These are phyloP conservation scores for Lactarius trivialis DNA, from an alignment of 768 basidiomycete species.

Conservation along the genomic window DNA sequence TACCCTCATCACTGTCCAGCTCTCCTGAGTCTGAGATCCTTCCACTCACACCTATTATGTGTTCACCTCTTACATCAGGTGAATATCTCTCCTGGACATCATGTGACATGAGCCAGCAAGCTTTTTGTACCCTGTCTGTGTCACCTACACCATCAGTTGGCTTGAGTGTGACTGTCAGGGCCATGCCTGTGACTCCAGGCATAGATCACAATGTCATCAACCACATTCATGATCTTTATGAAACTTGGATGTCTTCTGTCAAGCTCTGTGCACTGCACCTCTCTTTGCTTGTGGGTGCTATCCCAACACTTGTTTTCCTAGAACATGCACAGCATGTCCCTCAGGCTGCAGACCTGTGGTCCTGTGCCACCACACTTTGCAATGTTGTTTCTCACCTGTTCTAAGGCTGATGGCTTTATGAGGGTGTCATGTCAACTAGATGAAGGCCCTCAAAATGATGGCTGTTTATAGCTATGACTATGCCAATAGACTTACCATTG, in stretches of 20 bases:
- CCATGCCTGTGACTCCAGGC: slow-evolving; percentile 20
- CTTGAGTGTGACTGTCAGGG: slow-evolving; percentile 33
- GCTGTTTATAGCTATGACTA: slow-evolving; percentile 18
- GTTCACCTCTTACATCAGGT: slow-evolving; percentile 24
- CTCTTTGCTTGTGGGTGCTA: slow-evolving; percentile 48
- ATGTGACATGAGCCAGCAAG: slow-evolving; percentile 5
- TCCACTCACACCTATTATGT: slow-evolving; percentile 13
- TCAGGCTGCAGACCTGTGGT: slow-evolving; percentile 44
- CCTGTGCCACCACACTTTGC: slow-evolving; percentile 44
- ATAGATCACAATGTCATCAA: slow-evolving; percentile 36
- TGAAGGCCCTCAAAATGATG: not conserved
- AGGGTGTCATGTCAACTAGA: not conserved
- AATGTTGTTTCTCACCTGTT: not conserved
- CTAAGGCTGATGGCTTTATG: not conserved
- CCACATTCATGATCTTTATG: slow-evolving; percentile 44
- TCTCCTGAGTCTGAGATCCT: slow-evolving; percentile 11
- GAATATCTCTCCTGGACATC: slow-evolving; percentile 38
- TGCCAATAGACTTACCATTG: not conserved
- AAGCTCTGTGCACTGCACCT: slow-evolving; percentile 63
- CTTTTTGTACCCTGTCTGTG: slow-evolving; percentile 28
- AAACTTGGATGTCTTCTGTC: no score
- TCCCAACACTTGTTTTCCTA: slow-evolving; percentile 64
- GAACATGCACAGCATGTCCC: slow-evolving; percentile 55
- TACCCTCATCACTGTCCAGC: slow-evolving; percentile 29
- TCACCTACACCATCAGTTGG: slow-evolving; percentile 32